Base-by-base conservation (phyloP, 345 rosid genomes). In the Trapa incisa region DNA sequence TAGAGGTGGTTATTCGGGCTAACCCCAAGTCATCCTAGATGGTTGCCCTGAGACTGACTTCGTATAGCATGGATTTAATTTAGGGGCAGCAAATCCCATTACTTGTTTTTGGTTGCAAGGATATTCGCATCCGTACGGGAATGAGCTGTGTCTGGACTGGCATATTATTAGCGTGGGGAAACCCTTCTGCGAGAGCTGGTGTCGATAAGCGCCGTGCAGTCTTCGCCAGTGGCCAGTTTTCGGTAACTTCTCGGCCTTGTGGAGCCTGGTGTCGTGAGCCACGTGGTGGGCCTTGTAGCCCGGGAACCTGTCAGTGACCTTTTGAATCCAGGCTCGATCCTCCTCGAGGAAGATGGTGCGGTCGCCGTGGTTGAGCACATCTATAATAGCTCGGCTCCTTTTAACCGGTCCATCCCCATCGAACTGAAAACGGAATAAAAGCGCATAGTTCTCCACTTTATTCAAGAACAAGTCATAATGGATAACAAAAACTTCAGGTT, bases 291-390 rank as follows among this genome's bases (percentile, higher is more conserved):
- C 78, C 50, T 93, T 91, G 0, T 90, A 42, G 32, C 74, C 67
- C 2, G 94, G 96, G 16, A 73, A 67, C 37, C 81, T 79, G 36
- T 52, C 67, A 3, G 75, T 60, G 73, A 90, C 80, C 47, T 82
- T 87, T 7, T 68, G 73, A 56, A 93, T 90, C 97, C 98, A 93
- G 0, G 78, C 73, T 72, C 83, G 78, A 76, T 93, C 92, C 73
- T 93, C 96, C 16, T 93, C 97, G 2, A 93, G 86, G 72, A 93
- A 93, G 1, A 90, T 76, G 0, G 97, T 93, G 47, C 98, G 81
- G 54, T 97, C 97, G 0, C 97, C 92, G 37, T 83, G 79, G 70
- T 93, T 93, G 61, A 93, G 85, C 0, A 90, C 70, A 22, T 22
- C 29, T 22, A 4, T 8, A 41, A 41, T 8, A 0, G 43, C 43